These are phyloP conservation scores for Datisca glomerata DNA, from an alignment of 306 rosid genomes.

Conservation along the genomic window DNA sequence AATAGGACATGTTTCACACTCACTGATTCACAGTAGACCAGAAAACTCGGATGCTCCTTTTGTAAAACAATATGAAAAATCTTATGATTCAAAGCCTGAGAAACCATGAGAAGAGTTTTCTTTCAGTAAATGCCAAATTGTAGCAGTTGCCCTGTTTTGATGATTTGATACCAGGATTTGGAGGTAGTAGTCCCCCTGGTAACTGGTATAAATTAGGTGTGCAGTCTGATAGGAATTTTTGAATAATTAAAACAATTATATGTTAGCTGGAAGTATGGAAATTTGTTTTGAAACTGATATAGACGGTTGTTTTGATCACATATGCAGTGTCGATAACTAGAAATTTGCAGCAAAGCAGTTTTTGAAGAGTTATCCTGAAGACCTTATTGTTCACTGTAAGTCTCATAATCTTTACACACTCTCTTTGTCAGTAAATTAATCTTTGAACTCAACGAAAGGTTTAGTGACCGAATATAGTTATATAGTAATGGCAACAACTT, in stretches of 20 bases:
- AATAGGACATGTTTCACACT: constrained; percentile 61
- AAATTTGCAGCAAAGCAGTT: constrained; percentile 64
- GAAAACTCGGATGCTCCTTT: constrained; percentile 16
- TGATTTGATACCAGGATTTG: too few species aligned
- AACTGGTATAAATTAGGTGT: too few species aligned
- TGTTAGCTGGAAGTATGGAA: not conserved
- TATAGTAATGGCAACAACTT: too few species aligned
- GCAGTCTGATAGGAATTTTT: too few species aligned
- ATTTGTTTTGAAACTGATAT: not conserved
- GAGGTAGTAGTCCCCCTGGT: too few species aligned
- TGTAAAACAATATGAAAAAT: constrained; percentile 19
- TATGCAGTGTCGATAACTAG: constrained; percentile 67
- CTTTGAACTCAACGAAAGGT: too few species aligned
- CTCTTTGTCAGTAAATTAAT: too few species aligned
- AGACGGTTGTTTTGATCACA: not conserved
- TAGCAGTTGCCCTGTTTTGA: constrained; percentile 18
- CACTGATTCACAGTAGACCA: constrained; percentile 49
- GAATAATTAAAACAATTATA: not conserved
- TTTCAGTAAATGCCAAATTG: constrained; percentile 7
- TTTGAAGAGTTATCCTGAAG: constrained; percentile 42
- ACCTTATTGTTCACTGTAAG: constrained; percentile 76
- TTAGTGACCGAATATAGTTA: too few species aligned
- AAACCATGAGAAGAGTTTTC: constrained; percentile 15
- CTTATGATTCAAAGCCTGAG: constrained; percentile 20
- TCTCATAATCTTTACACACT: not conserved